These are phyloP conservation scores for Hysterangium stoloniferum DNA, from an alignment of 768 basidiomycete genomes.

Conservation along the genomic window DNA sequence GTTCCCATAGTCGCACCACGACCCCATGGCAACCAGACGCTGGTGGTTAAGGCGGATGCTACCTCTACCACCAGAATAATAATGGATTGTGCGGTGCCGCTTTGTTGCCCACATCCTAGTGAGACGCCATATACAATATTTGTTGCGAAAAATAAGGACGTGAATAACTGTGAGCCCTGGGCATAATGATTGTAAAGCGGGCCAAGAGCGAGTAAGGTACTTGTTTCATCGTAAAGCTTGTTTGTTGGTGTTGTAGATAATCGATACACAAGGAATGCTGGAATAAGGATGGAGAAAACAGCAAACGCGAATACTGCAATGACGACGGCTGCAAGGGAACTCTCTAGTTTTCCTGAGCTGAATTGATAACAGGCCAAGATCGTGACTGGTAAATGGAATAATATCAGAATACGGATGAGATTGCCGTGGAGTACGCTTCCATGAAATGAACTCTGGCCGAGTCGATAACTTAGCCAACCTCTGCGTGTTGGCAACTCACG, in stretches of 20 bases:
- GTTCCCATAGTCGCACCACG: constrained; percentile 95
- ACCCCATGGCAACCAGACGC: constrained; percentile 95
- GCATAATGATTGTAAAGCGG: constrained; percentile 94
- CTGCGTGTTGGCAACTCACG: constrained; percentile 27
- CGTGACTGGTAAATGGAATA: constrained; percentile 94
- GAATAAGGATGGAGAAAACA: constrained; percentile 70
- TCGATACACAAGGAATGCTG: constrained; percentile 66
- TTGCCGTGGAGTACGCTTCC: constrained; percentile 80
- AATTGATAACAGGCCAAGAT: constrained; percentile 88
- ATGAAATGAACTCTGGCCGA: constrained; percentile 71
- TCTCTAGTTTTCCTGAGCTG: constrained; percentile 43
- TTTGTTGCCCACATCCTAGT: constrained; percentile 83
- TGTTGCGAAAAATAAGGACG: constrained; percentile 68
- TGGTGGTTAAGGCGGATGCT: constrained; percentile 77
- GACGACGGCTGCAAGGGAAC: constrained; percentile 53
- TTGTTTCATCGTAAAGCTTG: constrained; percentile 92
- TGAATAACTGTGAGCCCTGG: constrained; percentile 85
- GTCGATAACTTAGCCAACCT: constrained; percentile 48
- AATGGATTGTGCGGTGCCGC: constrained; percentile 87
- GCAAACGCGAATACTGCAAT: constrained; percentile 80
- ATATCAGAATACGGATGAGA: constrained; percentile 79
- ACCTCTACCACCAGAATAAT: constrained; percentile 88
- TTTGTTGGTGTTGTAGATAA: constrained; percentile 74
- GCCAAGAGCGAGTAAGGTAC: constrained; percentile 83
- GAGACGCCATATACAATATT: constrained; percentile 79